These are phyloP conservation scores for Podochytrium sp. DNA, from an alignment of 192 early-diverging fungal genomes.

Conservation along the genomic window DNA sequence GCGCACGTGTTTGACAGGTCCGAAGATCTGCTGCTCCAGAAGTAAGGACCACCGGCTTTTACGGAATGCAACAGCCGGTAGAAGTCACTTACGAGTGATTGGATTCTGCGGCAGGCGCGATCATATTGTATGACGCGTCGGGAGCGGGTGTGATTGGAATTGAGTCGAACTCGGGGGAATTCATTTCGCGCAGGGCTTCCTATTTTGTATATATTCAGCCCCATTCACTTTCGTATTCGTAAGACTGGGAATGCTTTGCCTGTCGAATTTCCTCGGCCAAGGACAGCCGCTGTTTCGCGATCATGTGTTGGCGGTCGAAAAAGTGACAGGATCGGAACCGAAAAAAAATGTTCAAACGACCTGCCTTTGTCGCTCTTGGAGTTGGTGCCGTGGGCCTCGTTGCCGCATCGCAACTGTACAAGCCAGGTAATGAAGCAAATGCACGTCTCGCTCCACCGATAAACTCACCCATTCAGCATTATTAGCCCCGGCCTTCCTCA, in stretches of 20 bases:
- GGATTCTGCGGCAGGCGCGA: slow-evolving; percentile 9
- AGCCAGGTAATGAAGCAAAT: slow-evolving; percentile 6
- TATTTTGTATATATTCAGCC: too few relatives aligned
- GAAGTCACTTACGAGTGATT: not conserved
- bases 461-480: too few relatives aligned
- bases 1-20: not conserved
- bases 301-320: not conserved
- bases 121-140: not conserved
- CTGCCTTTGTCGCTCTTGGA: not conserved
- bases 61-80: not conserved
- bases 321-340: not conserved
- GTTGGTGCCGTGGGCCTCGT: slow-evolving; percentile 9
- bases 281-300: slow-evolving; percentile 3
- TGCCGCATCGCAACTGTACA: not conserved
- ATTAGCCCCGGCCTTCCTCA: not conserved
- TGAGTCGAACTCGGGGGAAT: not conserved
- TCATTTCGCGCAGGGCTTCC: slow-evolving; percentile 22
- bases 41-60: not conserved
- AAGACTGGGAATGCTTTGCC: not conserved
- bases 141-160: not conserved
- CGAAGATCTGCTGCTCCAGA: not conserved
- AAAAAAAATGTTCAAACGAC: slow-evolving; percentile 5
- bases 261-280: slow-evolving; percentile 22
- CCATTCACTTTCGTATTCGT: not conserved
- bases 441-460: not conserved